Conservation (phyloP, 1,284 basidiomycete species). For the Rugosomyces carneus region DNA sequence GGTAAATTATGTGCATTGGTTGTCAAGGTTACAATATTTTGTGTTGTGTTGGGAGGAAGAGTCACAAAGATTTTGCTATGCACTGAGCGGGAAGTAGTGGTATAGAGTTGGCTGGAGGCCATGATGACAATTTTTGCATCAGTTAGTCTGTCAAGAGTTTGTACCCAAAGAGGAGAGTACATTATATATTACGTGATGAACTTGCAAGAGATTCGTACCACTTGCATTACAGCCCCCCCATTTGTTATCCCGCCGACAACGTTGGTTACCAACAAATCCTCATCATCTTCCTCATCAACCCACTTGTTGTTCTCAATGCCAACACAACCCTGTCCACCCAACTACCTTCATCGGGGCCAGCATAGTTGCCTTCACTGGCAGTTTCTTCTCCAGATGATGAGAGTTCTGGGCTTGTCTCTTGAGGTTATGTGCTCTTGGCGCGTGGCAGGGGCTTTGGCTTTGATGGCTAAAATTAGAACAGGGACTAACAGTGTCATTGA, state of each 20-base stretch:
- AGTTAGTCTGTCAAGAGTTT: slow-evolving; percentile 70
- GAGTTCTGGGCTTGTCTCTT: slow-evolving; percentile 71
- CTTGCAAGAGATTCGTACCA: slow-evolving; percentile 37
- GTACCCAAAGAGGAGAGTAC: slow-evolving; percentile 44
- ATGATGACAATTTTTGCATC: slow-evolving; percentile 69
- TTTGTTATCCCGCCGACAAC: slow-evolving; percentile 62
- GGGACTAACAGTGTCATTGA: slow-evolving; percentile 48
- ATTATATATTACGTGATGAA: background rate
- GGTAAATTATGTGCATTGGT: too few relatives aligned
- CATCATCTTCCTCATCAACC: slow-evolving; percentile 69
- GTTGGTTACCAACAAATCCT: slow-evolving; percentile 67
- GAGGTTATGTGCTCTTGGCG: slow-evolving; percentile 73
- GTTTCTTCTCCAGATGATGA: slow-evolving; percentile 47
- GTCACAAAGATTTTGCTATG: too few relatives aligned
- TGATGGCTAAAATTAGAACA: slow-evolving; percentile 67
- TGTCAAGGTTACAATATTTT: too few relatives aligned
- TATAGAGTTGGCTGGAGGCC: slow-evolving; percentile 56
- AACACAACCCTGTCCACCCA: slow-evolving; percentile 25
- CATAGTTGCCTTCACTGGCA: slow-evolving; percentile 37
- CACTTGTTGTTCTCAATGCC: slow-evolving; percentile 50
- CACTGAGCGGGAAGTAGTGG: slow-evolving; percentile 59
- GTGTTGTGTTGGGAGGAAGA: too few relatives aligned
- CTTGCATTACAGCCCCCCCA: slow-evolving; percentile 69
- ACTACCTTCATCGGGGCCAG: slow-evolving; percentile 30
- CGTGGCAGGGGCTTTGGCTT: slow-evolving; percentile 56